Percentiles rank a stretch among this genome's conserved stretches.
These are phyloP conservation scores for Sporopachydermia quercuum DNA, from an alignment of 805 yeast genomes.

Conservation along the genomic window DNA sequence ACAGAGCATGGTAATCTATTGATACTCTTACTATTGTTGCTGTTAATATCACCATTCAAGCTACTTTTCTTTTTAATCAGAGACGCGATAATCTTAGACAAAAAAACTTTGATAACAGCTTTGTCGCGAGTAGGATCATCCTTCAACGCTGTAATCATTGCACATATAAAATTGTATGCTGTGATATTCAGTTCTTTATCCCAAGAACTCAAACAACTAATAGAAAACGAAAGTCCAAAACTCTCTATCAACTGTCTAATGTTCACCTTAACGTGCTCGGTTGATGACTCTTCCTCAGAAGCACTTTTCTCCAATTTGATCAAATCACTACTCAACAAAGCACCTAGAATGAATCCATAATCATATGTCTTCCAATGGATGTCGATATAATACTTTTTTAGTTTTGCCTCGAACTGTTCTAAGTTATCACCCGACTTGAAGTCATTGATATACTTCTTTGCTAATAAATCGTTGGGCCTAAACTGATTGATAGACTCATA, in stretches of 20 bases:
- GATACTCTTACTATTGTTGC: conserved; percentile 9
- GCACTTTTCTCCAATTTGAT: not conserved
- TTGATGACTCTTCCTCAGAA: not conserved
- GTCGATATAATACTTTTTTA: not conserved
- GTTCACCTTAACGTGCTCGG: not conserved
- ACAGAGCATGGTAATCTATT: conserved; percentile 22
- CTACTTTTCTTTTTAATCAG: conserved; percentile 10
- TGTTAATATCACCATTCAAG: conserved; percentile 7
- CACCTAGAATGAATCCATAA: not conserved
- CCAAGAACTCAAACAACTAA: not conserved
- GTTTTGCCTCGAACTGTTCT: not conserved
- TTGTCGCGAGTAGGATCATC: conserved; percentile 35
- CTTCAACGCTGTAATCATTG: conserved; percentile 7
- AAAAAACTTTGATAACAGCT: conserved; percentile 34
- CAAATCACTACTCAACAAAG: not conserved
- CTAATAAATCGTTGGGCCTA: not conserved
- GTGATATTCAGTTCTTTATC: not conserved
- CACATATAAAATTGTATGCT: conserved; percentile 1
- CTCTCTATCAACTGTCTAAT: not conserved
- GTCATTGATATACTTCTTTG: not conserved
- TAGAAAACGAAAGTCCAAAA: not conserved
- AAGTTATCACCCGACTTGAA: not conserved
- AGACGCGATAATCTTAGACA: conserved; percentile 27
- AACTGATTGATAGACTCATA: not conserved
- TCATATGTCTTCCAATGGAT: not conserved